Percentiles rank a stretch among this genome's conserved stretches.
Evolutionary conservation across 805 yeast genomes (phyloP).

Genomic region (Cyberlindnera suaveolens): DNA sequence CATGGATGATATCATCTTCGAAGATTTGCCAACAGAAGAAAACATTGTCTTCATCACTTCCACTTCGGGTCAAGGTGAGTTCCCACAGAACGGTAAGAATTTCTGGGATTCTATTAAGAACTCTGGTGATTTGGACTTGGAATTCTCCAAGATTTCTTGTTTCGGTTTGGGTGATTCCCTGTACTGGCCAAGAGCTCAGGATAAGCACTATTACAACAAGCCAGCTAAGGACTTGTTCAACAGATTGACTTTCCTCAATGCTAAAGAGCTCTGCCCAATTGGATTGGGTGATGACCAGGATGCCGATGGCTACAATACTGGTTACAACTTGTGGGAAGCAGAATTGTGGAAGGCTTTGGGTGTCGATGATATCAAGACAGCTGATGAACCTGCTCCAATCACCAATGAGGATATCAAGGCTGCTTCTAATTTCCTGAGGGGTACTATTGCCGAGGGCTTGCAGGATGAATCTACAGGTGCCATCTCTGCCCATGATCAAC

Average conservation of each 20-base stretch:
- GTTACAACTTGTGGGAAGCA: conserved; percentile 84
- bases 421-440: conserved; percentile 81
- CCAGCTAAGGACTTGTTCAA: conserved; percentile 72
- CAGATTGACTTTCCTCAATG: conserved; percentile 66
- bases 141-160: conserved; percentile 59
- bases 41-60: conserved; percentile 61
- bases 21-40: conserved; percentile 44
- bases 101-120: conserved; percentile 73
- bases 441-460: conserved; percentile 86
- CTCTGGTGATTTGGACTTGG: conserved; percentile 62
- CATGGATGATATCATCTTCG: conserved; percentile 57
- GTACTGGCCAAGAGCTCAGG: conserved; percentile 98
- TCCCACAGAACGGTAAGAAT: conserved; percentile 71
- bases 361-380: conserved; percentile 73
- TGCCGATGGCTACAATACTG: conserved; percentile 91
- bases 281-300: conserved; percentile 97
- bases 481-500: conserved; percentile 85
- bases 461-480: conserved; percentile 83
- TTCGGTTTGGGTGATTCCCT: conserved; percentile 94
- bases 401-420: conserved; percentile 95
- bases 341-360: conserved; percentile 84
- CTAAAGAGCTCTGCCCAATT: conserved; percentile 60
- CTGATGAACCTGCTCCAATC: conserved; percentile 86
- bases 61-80: conserved; percentile 93
- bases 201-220: conserved; percentile 87